Percentiles rank a stretch among this genome's conserved stretches.
These are phyloP conservation scores for Lachnellula hyalina DNA, from an alignment of 2,329 filamentous ascomycete species.

Conservation along the genomic window DNA sequence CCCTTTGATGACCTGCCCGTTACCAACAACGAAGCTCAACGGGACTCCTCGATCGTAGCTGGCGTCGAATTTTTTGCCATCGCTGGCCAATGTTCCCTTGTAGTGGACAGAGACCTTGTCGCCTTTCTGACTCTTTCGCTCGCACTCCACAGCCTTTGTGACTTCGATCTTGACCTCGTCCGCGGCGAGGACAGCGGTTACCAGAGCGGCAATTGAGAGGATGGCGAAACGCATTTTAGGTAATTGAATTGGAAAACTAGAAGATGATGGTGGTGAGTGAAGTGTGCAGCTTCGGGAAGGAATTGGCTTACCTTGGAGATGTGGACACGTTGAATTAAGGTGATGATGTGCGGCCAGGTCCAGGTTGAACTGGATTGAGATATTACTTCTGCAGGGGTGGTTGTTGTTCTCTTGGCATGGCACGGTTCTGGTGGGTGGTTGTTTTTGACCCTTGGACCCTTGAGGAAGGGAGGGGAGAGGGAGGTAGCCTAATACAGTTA, in stretches of 20 bases:
- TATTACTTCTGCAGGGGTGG: constrained; percentile 5
- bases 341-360: not conserved
- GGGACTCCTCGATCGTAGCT: constrained; percentile 73
- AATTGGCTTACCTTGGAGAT: constrained; percentile 5
- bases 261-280: not conserved
- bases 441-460: not conserved
- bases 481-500: no score
- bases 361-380: not conserved
- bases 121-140: constrained; percentile 68
- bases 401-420: not conserved
- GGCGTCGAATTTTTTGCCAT: constrained; percentile 79
- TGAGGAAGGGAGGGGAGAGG: not conserved
- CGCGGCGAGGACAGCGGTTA: constrained; percentile 25
- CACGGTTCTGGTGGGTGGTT: not conserved
- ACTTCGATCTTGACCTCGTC: constrained; percentile 68
- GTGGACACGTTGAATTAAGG: constrained; percentile 16
- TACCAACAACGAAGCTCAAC: constrained; percentile 73
- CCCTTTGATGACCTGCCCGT: constrained; percentile 84
- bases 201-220: constrained; percentile 27
- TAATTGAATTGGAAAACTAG: constrained; percentile 1
- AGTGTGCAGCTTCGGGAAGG: not conserved
- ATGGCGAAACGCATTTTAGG: constrained; percentile 29
- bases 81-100: constrained; percentile 66
- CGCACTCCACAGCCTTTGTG: constrained; percentile 68
- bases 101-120: constrained; percentile 87